A percentile compares a stretch with the other conserved stretches of the same genome.
Evolutionary conservation across 2,329 filamentous ascomycete genomes (phyloP).

Genomic region (Erysiphe pulchra): DNA sequence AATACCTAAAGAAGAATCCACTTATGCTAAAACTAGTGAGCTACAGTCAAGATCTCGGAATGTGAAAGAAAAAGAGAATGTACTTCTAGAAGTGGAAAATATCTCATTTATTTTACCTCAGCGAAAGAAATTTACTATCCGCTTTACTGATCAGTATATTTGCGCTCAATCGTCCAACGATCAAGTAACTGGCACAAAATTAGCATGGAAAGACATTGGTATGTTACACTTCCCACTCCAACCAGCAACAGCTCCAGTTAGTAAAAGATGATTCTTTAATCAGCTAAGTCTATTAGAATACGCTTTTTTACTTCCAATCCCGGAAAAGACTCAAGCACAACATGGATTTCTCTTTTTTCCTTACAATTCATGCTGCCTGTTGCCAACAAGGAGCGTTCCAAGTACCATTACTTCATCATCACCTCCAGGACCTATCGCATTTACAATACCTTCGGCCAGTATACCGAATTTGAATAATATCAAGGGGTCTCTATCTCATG

Average conservation of each 20-base stretch:
- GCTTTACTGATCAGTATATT: slow-evolving; percentile 31
- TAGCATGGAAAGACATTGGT: slow-evolving; percentile 38
- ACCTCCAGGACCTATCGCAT: slow-evolving; percentile 31
- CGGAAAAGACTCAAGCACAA: slow-evolving; percentile 38
- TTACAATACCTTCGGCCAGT: slow-evolving; percentile 29
- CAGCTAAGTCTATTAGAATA: slow-evolving; percentile 20
- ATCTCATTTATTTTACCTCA: slow-evolving; percentile 41
- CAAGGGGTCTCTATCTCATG: slow-evolving; percentile 21
- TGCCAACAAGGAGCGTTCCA: slow-evolving; percentile 19
- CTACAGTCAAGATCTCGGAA: too few relatives aligned
- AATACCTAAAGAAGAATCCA: too few relatives aligned
- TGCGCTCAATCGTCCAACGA: slow-evolving; percentile 25
- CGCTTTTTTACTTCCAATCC: slow-evolving; percentile 36
- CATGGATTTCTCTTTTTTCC: slow-evolving; percentile 41
- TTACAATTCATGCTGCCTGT: slow-evolving; percentile 19
- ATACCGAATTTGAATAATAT: slow-evolving; percentile 34
- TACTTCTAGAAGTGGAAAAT: slow-evolving; percentile 35
- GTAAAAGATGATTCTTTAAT: too few relatives aligned
- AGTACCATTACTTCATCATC: neutral
- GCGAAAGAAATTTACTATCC: slow-evolving; percentile 41
- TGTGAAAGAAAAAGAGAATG: slow-evolving; percentile 1
- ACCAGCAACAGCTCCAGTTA: neutral
- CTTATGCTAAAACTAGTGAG: too few relatives aligned
- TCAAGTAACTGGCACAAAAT: slow-evolving; percentile 27
- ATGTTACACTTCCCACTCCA: slow-evolving; percentile 4